Conservation (phyloP, 768 basidiomycete genomes). For the Mycena chlorophos region DNA sequence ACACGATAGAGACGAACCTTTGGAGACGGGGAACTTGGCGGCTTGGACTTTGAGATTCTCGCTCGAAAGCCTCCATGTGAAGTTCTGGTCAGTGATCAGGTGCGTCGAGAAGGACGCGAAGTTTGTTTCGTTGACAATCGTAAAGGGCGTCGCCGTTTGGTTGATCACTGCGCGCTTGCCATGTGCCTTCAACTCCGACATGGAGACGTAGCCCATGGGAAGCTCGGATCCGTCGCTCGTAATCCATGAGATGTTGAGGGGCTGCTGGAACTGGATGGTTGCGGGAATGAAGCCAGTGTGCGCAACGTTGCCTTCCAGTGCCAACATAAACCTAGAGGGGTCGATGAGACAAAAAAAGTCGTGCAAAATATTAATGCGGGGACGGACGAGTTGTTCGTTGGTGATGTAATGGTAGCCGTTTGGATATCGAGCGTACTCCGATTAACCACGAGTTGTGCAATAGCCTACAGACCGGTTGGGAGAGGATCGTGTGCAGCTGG, state of each 20-base stretch:
- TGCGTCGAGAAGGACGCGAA: constrained; percentile 62
- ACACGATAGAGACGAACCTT: constrained; percentile 27
- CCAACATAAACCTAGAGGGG: constrained; percentile 48
- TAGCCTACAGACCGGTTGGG: constrained; percentile 38
- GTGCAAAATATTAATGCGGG: neutral
- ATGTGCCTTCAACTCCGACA: constrained; percentile 49
- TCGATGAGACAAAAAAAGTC: neutral
- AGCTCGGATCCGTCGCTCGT: constrained; percentile 45
- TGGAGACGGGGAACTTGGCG: constrained; percentile 64
- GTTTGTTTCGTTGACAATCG: constrained; percentile 52
- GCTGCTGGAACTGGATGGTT: constrained; percentile 58
- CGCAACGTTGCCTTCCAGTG: constrained; percentile 56
- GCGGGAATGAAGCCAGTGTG: constrained; percentile 70
- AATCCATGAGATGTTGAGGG: constrained; percentile 62
- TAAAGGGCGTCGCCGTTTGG: constrained; percentile 54
- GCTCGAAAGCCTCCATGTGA: constrained; percentile 66
- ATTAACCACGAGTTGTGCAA: constrained; percentile 65
- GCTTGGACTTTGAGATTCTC: constrained; percentile 63
- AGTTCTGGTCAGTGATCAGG: constrained; percentile 66
- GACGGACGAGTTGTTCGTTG: constrained; percentile 59
- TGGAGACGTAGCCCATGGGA: constrained; percentile 53
- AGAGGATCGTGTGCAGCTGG: neutral
- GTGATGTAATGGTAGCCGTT: constrained; percentile 48
- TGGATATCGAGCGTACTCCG: constrained; percentile 54
- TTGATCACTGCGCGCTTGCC: constrained; percentile 62